A percentile compares a stretch with the other conserved stretches of the same genome.
Evolutionary conservation across 2,329 filamentous ascomycete species (phyloP).

Genomic region (Sphaerulina musiva): DNA sequence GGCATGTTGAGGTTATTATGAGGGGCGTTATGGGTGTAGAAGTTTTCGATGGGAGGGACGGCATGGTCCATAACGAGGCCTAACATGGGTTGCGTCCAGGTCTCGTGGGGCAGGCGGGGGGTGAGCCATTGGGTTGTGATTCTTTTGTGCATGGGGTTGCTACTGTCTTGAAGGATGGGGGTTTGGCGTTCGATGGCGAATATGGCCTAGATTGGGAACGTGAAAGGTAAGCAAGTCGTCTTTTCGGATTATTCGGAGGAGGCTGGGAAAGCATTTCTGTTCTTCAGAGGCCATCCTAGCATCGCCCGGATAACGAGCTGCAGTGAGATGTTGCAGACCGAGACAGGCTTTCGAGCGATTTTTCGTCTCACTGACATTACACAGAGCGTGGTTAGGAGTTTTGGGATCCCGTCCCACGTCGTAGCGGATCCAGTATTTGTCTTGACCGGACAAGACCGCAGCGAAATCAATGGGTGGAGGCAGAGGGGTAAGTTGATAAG

Average conservation of each 20-base stretch:
- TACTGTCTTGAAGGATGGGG: background rate
- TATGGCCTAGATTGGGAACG: background rate
- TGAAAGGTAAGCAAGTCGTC: too few relatives aligned
- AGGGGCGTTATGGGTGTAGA: slow-evolving; percentile 11
- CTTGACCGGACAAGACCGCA: slow-evolving; percentile 7
- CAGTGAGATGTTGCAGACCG: too few relatives aligned
- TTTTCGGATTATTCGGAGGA: too few relatives aligned
- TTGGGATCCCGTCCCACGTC: slow-evolving; percentile 13
- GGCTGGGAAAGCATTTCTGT: too few relatives aligned
- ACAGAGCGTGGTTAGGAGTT: slow-evolving; percentile 13
- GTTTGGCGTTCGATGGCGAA: slow-evolving; percentile 14
- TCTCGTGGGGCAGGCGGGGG: slow-evolving; percentile 12
- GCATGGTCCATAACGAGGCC: slow-evolving; percentile 17
- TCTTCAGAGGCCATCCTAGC: too few relatives aligned
- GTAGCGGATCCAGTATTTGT: slow-evolving; percentile 19
- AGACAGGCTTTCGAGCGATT: too few relatives aligned
- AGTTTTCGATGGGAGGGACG: slow-evolving; percentile 15
- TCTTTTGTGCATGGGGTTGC: background rate
- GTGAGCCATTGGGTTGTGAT: slow-evolving; percentile 15
- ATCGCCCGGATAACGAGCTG: too few relatives aligned
- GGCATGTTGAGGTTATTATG: slow-evolving; percentile 9
- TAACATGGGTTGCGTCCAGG: slow-evolving; percentile 15
- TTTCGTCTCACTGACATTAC: slow-evolving; percentile 2
- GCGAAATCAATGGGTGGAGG: slow-evolving; percentile 15
- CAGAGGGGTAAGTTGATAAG: background rate